phyloP scores from a whole-genome alignment of 352 stramenopile genomes.

The Globisporangium cystogenes region DNA sequence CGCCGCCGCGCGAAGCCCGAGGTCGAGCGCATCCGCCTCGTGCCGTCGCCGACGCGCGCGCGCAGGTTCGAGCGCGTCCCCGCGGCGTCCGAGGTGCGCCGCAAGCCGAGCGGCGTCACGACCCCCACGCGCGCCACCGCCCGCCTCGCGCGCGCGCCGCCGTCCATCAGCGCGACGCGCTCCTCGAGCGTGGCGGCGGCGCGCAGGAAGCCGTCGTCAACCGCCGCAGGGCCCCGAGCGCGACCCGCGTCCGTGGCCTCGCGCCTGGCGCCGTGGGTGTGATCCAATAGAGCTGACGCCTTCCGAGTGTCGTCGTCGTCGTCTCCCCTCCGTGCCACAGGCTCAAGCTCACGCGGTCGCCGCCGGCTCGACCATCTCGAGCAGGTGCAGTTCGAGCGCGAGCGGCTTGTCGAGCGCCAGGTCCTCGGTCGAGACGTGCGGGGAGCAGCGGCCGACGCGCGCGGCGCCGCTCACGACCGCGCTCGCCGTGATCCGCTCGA shows the following conservation, averaged over 20 bases:
- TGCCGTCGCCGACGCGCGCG: slow-evolving; percentile 33
- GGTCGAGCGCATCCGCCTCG: slow-evolving; percentile 44
- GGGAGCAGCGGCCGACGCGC: slow-evolving; percentile 37
- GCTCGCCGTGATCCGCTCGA: slow-evolving; percentile 17
- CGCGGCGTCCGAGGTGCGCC: slow-evolving; percentile 15
- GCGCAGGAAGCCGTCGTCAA: slow-evolving; percentile 2
- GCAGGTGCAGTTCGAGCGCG: slow-evolving; percentile 34
- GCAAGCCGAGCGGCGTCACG: slow-evolving; percentile 32
- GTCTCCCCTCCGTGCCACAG: not conserved
- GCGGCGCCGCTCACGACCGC: slow-evolving; percentile 1
- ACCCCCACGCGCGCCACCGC: slow-evolving; percentile 1
- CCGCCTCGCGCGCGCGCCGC: not conserved
- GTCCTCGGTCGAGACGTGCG: slow-evolving; percentile 58
- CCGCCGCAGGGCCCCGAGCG: not conserved
- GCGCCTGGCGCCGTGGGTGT: slow-evolving; percentile 10
- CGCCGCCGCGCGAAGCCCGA: slow-evolving; percentile 21
- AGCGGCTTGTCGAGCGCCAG: slow-evolving; percentile 36
- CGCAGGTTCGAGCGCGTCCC: slow-evolving; percentile 40
- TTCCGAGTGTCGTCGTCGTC: not conserved
- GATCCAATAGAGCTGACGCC: not conserved
- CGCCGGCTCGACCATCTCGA: slow-evolving; percentile 4
- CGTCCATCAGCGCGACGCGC: slow-evolving; percentile 7
- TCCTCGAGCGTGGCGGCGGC: slow-evolving; percentile 2
- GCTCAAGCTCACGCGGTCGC: not conserved
- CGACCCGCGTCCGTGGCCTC: slow-evolving; percentile 2